Evolutionary conservation across 2,329 filamentous ascomycete species (phyloP).

Genomic region (Calonectria montana): DNA sequence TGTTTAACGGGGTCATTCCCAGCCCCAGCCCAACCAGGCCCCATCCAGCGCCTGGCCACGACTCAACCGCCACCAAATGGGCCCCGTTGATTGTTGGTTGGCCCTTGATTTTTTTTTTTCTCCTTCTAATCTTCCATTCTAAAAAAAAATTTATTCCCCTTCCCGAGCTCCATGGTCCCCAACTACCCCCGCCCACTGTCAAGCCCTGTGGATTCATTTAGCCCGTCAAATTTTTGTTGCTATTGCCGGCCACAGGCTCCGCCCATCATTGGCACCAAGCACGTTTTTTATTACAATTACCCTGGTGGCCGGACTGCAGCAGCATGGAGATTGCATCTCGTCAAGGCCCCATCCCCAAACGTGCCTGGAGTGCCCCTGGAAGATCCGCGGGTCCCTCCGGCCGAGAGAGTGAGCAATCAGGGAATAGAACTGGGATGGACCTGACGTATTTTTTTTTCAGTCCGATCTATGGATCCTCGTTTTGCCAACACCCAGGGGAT

Average conservation of each 20-base stretch:
- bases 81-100: conserved; percentile 38
- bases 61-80: conserved; percentile 38
- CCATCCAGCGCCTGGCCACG: conserved; percentile 7
- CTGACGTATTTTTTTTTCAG: background rate
- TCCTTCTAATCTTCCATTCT: conserved; percentile 24
- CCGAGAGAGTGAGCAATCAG: conserved; percentile 7
- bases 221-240: conserved; percentile 32
- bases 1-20: conserved; percentile 1
- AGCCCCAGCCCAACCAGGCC: conserved; percentile 14
- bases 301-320: conserved; percentile 20
- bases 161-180: conserved; percentile 27
- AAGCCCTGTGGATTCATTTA: conserved; percentile 25
- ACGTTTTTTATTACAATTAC: conserved; percentile 21
- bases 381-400: conserved; percentile 17
- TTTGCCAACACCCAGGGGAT: background rate
- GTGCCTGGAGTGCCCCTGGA: conserved; percentile 26
- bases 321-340: conserved; percentile 31
- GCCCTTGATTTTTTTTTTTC: conserved; percentile 21
- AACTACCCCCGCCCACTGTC: conserved; percentile 22
- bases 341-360: conserved; percentile 28
- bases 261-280: conserved; percentile 9
- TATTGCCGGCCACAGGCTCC: conserved; percentile 16
- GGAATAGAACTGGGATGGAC: conserved; percentile 3
- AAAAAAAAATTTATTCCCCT: conserved; percentile 20
- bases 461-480: conserved; percentile 16